These are phyloP conservation scores for Nicotiana obtusifolia DNA, from an alignment of 257 asterid genomes.

Conservation along the genomic window DNA sequence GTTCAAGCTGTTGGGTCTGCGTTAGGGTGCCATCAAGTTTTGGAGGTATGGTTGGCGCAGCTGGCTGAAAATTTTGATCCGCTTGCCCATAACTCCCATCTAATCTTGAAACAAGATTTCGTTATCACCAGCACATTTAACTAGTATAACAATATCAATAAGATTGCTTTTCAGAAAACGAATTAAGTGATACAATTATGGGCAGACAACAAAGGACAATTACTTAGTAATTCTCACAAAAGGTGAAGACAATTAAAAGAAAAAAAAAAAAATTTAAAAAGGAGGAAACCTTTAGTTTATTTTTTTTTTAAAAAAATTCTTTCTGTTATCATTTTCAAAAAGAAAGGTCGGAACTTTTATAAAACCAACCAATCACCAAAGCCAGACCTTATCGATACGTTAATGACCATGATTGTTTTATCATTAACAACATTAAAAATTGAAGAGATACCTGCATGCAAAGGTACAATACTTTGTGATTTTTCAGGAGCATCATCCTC, in stretches of 20 bases:
- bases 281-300: too few species aligned
- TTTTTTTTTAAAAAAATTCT: too few species aligned
- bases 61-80: slow-evolving; percentile 34
- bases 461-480: slow-evolving; percentile 32
- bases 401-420: neutral
- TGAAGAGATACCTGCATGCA: slow-evolving; percentile 41
- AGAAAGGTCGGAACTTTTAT: neutral
- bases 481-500: slow-evolving; percentile 48
- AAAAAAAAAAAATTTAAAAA: too few species aligned
- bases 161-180: neutral
- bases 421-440: neutral
- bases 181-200: neutral
- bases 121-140: slow-evolving; percentile 8
- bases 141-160: neutral
- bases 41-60: slow-evolving; percentile 40
- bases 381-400: neutral
- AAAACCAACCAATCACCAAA: neutral
- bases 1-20: slow-evolving; percentile 57
- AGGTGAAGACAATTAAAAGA: neutral
- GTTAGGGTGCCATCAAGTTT: slow-evolving; percentile 35
- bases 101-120: slow-evolving; percentile 26
- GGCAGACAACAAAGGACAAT: neutral
- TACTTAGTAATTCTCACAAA: neutral
- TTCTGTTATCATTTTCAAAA: too few species aligned
- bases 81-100: slow-evolving; percentile 35